Evolutionary conservation across 345 rosid species (phyloP).

Genomic region (Cardamine resedifolia): DNA sequence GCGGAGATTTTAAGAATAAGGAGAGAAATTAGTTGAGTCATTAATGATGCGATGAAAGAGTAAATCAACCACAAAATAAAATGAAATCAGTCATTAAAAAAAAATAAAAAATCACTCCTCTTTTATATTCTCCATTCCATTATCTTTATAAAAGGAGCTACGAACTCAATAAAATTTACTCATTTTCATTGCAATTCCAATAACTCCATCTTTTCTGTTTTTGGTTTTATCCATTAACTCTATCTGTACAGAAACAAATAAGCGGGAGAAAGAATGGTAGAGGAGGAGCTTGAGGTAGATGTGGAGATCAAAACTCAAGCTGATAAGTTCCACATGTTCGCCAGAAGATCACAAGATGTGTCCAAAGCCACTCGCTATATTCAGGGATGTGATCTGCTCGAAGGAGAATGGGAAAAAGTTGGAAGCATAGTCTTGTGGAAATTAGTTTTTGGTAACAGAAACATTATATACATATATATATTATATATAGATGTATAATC

Average conservation of each 20-base stretch:
- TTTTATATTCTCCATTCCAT: too few relatives aligned
- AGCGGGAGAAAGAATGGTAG: background rate
- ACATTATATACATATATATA: background rate
- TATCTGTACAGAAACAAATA: background rate
- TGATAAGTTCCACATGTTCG: constrained; percentile 32
- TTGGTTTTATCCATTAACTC: too few relatives aligned
- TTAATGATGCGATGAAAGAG: too few relatives aligned
- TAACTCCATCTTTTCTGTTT: too few relatives aligned
- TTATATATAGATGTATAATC: too few relatives aligned
- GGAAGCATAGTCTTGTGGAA: background rate
- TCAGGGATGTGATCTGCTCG: constrained; percentile 33
- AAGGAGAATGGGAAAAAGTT: constrained; percentile 33
- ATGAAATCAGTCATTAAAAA: too few relatives aligned
- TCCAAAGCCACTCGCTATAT: constrained; percentile 29
- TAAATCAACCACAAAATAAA: too few relatives aligned
- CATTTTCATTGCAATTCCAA: background rate
- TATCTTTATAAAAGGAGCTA: background rate
- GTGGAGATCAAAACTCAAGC: constrained; percentile 3
- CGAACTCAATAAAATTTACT: background rate
- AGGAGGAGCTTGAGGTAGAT: background rate
- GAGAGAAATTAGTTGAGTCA: too few relatives aligned
- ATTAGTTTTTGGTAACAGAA: background rate
- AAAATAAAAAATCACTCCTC: background rate
- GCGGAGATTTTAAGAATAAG: too few relatives aligned
- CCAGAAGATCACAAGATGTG: constrained; percentile 36